Conservation (phyloP, 148 eudicot species). For the Vaccinium corymbosum region DNA sequence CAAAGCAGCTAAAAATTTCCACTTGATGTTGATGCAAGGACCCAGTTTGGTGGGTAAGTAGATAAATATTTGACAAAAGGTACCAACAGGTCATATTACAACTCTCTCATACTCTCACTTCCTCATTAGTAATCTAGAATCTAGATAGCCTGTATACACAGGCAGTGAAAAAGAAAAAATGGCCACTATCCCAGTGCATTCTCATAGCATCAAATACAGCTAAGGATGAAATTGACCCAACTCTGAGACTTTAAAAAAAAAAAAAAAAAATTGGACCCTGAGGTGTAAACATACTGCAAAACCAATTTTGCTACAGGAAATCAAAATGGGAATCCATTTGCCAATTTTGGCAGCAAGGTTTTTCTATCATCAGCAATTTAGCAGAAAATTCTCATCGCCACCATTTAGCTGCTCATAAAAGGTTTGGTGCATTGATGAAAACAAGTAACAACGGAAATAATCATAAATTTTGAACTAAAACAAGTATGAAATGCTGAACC, state of each 20-base stretch:
- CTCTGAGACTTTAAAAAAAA: not conserved
- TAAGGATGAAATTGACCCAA: not conserved
- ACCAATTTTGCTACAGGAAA: not conserved
- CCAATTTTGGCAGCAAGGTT: not conserved
- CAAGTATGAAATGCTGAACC: not conserved
- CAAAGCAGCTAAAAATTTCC: not conserved
- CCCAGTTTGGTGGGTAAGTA: slow-evolving; percentile 6
- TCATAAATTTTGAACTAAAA: not conserved
- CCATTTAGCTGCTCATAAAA: not conserved
- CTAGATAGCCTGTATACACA: not conserved
- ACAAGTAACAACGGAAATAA: not conserved
- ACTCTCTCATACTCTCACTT: too few relatives aligned
- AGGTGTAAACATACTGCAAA: not conserved
- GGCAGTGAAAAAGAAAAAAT: not conserved
- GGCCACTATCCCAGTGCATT: not conserved
- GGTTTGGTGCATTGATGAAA: not conserved
- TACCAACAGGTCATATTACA: not conserved
- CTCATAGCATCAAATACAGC: slow-evolving; percentile 3
- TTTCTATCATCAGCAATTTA: not conserved
- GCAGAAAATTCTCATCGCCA: not conserved
- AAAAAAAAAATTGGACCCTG: not conserved
- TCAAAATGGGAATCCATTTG: not conserved
- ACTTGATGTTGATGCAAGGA: not conserved
- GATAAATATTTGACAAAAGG: slow-evolving; percentile 5
- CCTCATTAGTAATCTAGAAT: not conserved